phyloP scores from a whole-genome alignment of 768 basidiomycete genomes.

The Auriscalpium microsporum region DNA sequence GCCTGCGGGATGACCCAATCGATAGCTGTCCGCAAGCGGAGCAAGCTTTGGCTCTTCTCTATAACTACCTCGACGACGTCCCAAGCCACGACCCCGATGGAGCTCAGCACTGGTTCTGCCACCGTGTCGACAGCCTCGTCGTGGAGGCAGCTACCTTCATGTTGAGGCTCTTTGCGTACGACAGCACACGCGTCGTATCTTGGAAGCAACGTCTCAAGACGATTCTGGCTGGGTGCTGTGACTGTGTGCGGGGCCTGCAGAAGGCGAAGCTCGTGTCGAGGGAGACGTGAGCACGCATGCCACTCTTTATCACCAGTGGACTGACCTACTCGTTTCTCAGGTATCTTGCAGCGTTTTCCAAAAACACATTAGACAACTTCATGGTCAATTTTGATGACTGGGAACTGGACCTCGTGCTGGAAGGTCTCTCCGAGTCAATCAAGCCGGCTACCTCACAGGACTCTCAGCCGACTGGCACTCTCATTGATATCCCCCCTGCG shows the following conservation, averaged over 20 bases:
- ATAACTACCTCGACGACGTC: slow-evolving; percentile 43
- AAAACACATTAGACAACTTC: slow-evolving; percentile 44
- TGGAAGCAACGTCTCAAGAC: slow-evolving; percentile 54
- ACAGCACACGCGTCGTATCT: slow-evolving; percentile 42
- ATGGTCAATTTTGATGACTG: slow-evolving; percentile 56
- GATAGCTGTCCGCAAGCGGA: slow-evolving; percentile 42
- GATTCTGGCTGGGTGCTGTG: slow-evolving; percentile 55
- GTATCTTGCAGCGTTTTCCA: slow-evolving; percentile 63
- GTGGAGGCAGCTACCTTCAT: slow-evolving; percentile 72
- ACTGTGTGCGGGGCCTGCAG: slow-evolving; percentile 63
- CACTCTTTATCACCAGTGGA: neutral
- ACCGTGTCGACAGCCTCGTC: slow-evolving; percentile 44
- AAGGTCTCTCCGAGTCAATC: slow-evolving; percentile 18
- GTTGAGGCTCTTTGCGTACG: slow-evolving; percentile 75
- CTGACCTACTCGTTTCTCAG: slow-evolving; percentile 31
- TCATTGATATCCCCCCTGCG: slow-evolving; percentile 40
- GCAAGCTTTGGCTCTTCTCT: slow-evolving; percentile 40
- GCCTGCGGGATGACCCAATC: slow-evolving; percentile 51
- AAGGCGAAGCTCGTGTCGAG: slow-evolving; percentile 55
- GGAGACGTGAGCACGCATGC: slow-evolving; percentile 50
- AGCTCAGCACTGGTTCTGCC: slow-evolving; percentile 75
- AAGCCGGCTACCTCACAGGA: neutral
- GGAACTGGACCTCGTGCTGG: slow-evolving; percentile 48
- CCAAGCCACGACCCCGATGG: slow-evolving; percentile 22
- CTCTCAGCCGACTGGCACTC: slow-evolving; percentile 11